Evolutionary conservation across 768 basidiomycete genomes (phyloP).

Genomic region (Amanita muscaria): DNA sequence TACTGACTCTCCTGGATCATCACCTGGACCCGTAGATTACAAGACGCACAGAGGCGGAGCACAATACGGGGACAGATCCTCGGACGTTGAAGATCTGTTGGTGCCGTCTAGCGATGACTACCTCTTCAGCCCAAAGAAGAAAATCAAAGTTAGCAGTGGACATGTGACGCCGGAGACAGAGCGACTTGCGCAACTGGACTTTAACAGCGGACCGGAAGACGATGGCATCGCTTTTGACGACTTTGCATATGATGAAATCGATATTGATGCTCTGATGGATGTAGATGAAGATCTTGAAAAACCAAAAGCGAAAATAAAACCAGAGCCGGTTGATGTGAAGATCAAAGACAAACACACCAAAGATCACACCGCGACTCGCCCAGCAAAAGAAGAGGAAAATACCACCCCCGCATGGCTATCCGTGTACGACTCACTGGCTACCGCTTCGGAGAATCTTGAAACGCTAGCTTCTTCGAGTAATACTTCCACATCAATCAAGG

Average conservation of each 20-base stretch:
- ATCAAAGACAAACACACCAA: constrained; percentile 16
- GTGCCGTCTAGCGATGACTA: constrained; percentile 50
- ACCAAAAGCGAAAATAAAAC: constrained; percentile 25
- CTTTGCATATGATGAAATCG: constrained; percentile 40
- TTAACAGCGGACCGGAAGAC: constrained; percentile 43
- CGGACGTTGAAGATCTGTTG: constrained; percentile 31
- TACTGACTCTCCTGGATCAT: constrained; percentile 25
- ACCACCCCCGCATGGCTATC: constrained; percentile 59
- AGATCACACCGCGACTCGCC: neutral
- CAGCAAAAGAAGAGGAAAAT: constrained; percentile 38
- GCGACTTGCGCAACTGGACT: constrained; percentile 48
- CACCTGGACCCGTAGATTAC: constrained; percentile 24
- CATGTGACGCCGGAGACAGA: constrained; percentile 48
- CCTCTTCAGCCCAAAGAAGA: constrained; percentile 65
- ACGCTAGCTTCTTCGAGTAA: constrained; percentile 27
- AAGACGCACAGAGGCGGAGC: constrained; percentile 25
- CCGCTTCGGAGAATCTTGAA: constrained; percentile 52
- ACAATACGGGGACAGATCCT: constrained; percentile 34
- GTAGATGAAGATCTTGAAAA: constrained; percentile 40
- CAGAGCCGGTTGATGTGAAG: constrained; percentile 21
- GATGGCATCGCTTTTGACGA: constrained; percentile 31
- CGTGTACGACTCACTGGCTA: constrained; percentile 66
- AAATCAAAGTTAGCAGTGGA: constrained; percentile 35
- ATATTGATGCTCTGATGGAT: constrained; percentile 54
- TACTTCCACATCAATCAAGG: constrained; percentile 22